phyloP scores from a whole-genome alignment of 129 eudicot genomes.

The Centaurea solstitialis region DNA sequence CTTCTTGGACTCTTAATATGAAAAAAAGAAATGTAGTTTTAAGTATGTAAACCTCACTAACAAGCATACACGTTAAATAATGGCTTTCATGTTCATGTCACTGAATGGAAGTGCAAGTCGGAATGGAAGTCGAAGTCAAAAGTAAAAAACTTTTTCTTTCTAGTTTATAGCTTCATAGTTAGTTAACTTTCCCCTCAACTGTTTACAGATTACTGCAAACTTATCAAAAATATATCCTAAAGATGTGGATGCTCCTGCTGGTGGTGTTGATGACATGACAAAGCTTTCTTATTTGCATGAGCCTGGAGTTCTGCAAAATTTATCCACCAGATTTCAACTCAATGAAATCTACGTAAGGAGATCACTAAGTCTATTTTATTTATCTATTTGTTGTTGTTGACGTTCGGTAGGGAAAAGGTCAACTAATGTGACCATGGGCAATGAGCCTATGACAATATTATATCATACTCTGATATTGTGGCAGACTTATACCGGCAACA shows the following conservation, averaged over 20 bases:
- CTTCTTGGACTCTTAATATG: neutral
- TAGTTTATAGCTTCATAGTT: neutral
- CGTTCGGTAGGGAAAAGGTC: constrained; percentile 31
- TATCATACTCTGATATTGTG: constrained; percentile 48
- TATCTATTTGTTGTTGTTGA: constrained; percentile 5
- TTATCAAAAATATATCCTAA: constrained; percentile 68
- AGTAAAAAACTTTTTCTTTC: neutral
- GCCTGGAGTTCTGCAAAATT: constrained; percentile 96
- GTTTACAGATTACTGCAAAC: constrained; percentile 50
- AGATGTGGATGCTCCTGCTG: constrained; percentile 92
- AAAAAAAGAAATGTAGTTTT: neutral
- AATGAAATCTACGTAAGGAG: constrained; percentile 92
- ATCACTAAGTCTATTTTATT: constrained; percentile 15
- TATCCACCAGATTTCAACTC: constrained; percentile 81
- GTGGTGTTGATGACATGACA: constrained; percentile 99
- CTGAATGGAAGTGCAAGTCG: constrained; percentile 2
- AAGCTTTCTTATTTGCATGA: constrained; percentile 92
- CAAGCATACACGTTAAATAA: constrained; percentile 11
- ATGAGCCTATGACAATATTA: constrained; percentile 35
- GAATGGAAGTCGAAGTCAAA: neutral
- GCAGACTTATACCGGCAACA: constrained; percentile 99
- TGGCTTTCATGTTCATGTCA: constrained; percentile 2
- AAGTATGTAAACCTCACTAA: constrained; percentile 6
- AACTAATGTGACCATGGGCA: constrained; percentile 40
- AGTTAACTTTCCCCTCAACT: neutral